phyloP scores from a whole-genome alignment of 1,284 basidiomycete genomes.

The Papiliotrema fonsecae region DNA sequence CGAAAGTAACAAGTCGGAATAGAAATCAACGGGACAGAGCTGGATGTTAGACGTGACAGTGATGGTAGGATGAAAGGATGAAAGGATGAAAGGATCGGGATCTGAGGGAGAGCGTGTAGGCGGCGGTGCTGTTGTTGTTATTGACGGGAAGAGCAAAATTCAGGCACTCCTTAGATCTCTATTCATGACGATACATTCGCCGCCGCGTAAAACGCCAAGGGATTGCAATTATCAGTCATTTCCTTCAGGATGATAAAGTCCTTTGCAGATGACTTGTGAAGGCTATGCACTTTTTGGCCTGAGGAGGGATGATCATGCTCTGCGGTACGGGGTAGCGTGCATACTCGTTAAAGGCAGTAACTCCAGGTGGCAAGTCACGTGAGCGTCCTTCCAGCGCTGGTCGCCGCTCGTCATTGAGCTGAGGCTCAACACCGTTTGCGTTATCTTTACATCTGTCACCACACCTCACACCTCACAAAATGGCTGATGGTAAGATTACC shows the following conservation, averaged over 20 bases:
- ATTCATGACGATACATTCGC: background rate
- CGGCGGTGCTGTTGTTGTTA: background rate
- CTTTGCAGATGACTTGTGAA: too few relatives aligned
- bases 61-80: background rate
- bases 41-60: background rate
- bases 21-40: background rate
- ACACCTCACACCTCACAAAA: slow-evolving; percentile 4
- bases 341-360: too few relatives aligned
- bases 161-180: background rate
- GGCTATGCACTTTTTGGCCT: too few relatives aligned
- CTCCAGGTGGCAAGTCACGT: too few relatives aligned
- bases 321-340: too few relatives aligned
- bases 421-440: too few relatives aligned
- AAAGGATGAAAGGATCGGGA: background rate
- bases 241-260: background rate
- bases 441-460: slow-evolving; percentile 4
- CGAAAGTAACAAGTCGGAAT: background rate
- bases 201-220: background rate
- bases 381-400: too few relatives aligned
- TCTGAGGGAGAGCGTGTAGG: background rate
- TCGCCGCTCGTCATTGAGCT: too few relatives aligned
- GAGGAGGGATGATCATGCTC: too few relatives aligned
- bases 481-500: slow-evolving; percentile 34
- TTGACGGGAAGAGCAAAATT: background rate
- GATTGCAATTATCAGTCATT: background rate